phyloP scores from a whole-genome alignment of 2,329 filamentous ascomycete species.

The Arachnomyces sp. region DNA sequence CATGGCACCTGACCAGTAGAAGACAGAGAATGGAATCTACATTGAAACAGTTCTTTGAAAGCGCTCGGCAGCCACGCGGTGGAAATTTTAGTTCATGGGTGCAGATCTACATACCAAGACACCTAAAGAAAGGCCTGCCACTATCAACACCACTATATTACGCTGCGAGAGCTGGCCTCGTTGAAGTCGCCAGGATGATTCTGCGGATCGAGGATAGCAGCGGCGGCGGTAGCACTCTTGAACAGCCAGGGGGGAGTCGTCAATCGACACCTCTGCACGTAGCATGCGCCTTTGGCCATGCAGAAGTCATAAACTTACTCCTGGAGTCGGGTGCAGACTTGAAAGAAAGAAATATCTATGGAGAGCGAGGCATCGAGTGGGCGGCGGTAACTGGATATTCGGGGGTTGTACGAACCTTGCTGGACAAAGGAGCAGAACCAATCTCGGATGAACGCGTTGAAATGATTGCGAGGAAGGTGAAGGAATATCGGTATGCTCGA shows the following conservation, averaged over 20 bases:
- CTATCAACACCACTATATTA: background rate
- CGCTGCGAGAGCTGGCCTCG: too few relatives aligned
- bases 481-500: background rate
- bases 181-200: background rate
- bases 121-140: background rate
- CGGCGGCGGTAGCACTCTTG: background rate
- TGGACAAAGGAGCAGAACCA: constrained; percentile 6
- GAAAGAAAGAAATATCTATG: background rate
- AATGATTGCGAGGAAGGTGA: too few relatives aligned
- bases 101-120: constrained; percentile 1
- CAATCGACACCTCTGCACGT: constrained; percentile 2
- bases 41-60: background rate
- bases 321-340: constrained; percentile 3
- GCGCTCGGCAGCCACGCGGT: background rate
- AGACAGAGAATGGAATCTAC: background rate
- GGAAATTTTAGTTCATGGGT: constrained; percentile 1
- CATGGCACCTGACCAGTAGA: too few relatives aligned
- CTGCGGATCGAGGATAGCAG: constrained; percentile 1
- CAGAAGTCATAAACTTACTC: background rate
- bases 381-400: constrained; percentile 4
- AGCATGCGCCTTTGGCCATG: constrained; percentile 2
- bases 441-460: constrained; percentile 1
- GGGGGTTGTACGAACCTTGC: constrained; percentile 2
- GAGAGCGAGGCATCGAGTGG: background rate
- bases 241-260: background rate